A percentile compares a stretch with the other conserved stretches of the same genome.
These are phyloP conservation scores for Phytopythium chamaehyphon DNA, from an alignment of 352 stramenopile genomes.

Conservation along the genomic window DNA sequence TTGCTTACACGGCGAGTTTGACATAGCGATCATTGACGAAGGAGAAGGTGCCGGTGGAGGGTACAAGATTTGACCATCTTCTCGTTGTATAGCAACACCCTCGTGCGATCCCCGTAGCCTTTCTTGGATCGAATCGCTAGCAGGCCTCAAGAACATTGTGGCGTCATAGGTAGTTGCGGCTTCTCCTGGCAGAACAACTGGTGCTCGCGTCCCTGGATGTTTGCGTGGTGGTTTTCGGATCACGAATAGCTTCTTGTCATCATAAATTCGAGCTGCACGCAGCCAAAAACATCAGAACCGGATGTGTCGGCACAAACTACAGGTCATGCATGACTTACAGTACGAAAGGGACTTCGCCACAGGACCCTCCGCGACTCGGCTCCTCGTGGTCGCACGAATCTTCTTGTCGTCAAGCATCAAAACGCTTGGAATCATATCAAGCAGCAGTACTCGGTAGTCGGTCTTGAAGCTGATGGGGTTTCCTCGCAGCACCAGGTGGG, in stretches of 20 bases:
- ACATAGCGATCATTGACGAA: constrained; percentile 10
- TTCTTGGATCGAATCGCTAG: constrained; percentile 32
- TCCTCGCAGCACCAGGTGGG: constrained; percentile 58
- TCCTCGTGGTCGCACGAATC: constrained; percentile 47
- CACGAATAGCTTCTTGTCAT: constrained; percentile 77
- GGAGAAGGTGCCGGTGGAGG: constrained; percentile 10
- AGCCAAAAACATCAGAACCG: not conserved
- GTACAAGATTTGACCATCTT: not conserved
- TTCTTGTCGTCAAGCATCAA: constrained; percentile 77
- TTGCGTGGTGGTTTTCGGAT: constrained; percentile 43
- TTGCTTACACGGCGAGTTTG: constrained; percentile 10
- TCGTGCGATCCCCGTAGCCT: constrained; percentile 18
- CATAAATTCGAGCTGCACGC: constrained; percentile 57
- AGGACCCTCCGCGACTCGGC: constrained; percentile 25
- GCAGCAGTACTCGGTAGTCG: constrained; percentile 60
- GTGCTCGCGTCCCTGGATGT: constrained; percentile 33
- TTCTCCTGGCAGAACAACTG: constrained; percentile 32
- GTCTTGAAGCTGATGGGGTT: constrained; percentile 62
- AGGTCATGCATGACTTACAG: constrained; percentile 26
- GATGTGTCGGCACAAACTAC: no score
- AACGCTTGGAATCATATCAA: constrained; percentile 72
- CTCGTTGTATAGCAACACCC: constrained; percentile 6
- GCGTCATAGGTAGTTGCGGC: constrained; percentile 40
- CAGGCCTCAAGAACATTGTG: constrained; percentile 51
- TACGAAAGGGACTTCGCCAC: constrained; percentile 68